phyloP scores from a whole-genome alignment of 2,329 filamentous ascomycete species.

The Cryphonectria japonica region DNA sequence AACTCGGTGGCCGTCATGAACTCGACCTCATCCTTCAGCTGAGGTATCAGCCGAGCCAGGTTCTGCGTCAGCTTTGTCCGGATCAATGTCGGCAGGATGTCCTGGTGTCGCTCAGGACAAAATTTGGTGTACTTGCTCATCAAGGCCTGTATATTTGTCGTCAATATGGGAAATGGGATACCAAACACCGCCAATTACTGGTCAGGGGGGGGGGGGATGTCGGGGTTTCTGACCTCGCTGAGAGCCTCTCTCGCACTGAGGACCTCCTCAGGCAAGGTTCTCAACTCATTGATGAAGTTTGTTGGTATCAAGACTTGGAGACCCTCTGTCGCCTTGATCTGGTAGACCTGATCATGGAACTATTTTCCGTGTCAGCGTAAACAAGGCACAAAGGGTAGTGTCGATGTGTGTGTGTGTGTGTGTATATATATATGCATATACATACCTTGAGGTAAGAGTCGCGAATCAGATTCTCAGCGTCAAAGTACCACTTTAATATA shows the following conservation, averaged over 20 bases:
- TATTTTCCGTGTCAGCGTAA: constrained; percentile 31
- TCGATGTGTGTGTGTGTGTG: not conserved
- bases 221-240: constrained; percentile 44
- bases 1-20: constrained; percentile 52
- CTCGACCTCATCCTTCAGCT: constrained; percentile 52
- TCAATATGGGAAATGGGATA: constrained; percentile 5
- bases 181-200: not conserved
- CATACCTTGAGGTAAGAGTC: constrained; percentile 55
- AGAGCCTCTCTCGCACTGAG: constrained; percentile 54
- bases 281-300: constrained; percentile 50
- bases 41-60: constrained; percentile 49
- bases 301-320: constrained; percentile 52
- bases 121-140: constrained; percentile 57
- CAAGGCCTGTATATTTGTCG: constrained; percentile 45
- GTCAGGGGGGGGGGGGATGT: not conserved
- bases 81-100: constrained; percentile 49
- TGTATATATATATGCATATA: not conserved
- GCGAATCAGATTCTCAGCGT: constrained; percentile 50
- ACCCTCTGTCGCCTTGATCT: constrained; percentile 56
- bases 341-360: constrained; percentile 55
- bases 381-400: not conserved
- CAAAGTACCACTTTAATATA: constrained; percentile 55
- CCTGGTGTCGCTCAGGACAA: constrained; percentile 49
- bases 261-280: constrained; percentile 52
- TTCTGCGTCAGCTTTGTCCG: constrained; percentile 54